Conservation (phyloP, 2,329 filamentous ascomycete genomes). For the Trichothecium roseum region DNA sequence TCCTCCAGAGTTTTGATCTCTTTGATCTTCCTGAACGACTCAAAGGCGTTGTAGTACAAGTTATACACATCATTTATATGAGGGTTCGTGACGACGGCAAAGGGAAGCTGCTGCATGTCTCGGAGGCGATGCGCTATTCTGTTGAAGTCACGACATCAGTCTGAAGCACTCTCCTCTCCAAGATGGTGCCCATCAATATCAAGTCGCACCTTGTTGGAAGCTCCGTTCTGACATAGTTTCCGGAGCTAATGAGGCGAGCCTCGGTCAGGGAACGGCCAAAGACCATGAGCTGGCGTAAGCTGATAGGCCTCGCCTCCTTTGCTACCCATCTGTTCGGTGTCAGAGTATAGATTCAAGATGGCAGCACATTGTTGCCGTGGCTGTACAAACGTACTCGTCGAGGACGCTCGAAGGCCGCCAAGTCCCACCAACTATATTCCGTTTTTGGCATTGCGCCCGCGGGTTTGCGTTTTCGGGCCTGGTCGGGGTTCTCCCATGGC, state of each 20-base stretch:
- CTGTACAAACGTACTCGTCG: constrained; percentile 44
- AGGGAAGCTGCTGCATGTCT: constrained; percentile 94
- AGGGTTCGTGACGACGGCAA: constrained; percentile 89
- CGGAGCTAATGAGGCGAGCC: constrained; percentile 78
- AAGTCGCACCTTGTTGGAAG: constrained; percentile 65
- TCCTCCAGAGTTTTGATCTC: constrained; percentile 81
- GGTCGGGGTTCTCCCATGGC: neutral
- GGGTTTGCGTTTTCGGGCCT: neutral
- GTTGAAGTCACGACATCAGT: constrained; percentile 1
- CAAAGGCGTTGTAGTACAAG: constrained; percentile 94
- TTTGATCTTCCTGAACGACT: constrained; percentile 72
- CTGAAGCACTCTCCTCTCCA: neutral
- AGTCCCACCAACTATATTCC: constrained; percentile 15
- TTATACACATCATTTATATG: constrained; percentile 95
- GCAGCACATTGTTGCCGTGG: too few species aligned
- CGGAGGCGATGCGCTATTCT: constrained; percentile 89
- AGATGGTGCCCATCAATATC: neutral
- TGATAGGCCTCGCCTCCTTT: constrained; percentile 88
- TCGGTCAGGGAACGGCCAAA: constrained; percentile 93
- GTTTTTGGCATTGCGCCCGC: constrained; percentile 1
- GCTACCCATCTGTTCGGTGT: constrained; percentile 66
- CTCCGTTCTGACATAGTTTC: constrained; percentile 95
- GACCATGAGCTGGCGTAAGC: constrained; percentile 89
- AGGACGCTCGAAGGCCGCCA: constrained; percentile 55
- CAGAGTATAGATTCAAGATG: too few species aligned